Evolutionary conservation across 805 yeast species (phyloP).

Genomic region (Priceomyces carsonii): DNA sequence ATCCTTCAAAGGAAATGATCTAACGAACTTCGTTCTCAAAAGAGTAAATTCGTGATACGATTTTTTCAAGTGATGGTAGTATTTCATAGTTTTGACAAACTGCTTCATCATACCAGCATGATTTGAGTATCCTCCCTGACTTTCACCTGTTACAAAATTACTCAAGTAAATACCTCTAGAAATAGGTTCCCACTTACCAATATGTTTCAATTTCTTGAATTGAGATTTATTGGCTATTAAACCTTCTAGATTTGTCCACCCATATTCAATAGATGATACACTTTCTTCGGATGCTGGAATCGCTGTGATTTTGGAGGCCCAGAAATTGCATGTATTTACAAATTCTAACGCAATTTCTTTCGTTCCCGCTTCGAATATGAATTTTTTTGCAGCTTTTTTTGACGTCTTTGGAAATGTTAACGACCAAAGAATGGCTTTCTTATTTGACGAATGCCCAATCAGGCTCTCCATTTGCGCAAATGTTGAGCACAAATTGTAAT

Average conservation of each 20-base stretch:
- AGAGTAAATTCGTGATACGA: conserved; percentile 33
- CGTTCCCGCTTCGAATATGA: conserved; percentile 68
- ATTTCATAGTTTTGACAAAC: conserved; percentile 40
- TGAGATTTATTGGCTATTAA: conserved; percentile 26
- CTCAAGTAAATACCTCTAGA: conserved; percentile 44
- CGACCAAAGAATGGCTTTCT: conserved; percentile 44
- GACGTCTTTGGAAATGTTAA: conserved; percentile 52
- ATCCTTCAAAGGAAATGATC: conserved; percentile 23
- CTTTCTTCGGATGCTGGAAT: conserved; percentile 71
- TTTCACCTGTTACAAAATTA: conserved; percentile 24
- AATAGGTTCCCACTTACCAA: conserved; percentile 45
- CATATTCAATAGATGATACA: conserved; percentile 77
- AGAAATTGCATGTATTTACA: conserved; percentile 79
- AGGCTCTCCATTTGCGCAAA: conserved; percentile 41
- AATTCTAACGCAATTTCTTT: conserved; percentile 66
- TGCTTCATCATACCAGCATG: conserved; percentile 46
- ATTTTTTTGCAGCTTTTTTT: conserved; percentile 35
- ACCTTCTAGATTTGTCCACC: conserved; percentile 59
- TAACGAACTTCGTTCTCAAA: conserved; percentile 29
- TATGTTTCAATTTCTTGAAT: conserved; percentile 32
- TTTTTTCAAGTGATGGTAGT: conserved; percentile 39
- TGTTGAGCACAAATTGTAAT: conserved; percentile 52
- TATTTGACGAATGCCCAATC: conserved; percentile 9
- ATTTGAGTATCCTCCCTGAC: conserved; percentile 21
- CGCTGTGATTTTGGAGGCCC: conserved; percentile 86